A percentile compares a stretch with the other conserved stretches of the same genome.
Conservation (phyloP, 1,284 basidiomycete genomes). For the Serendipita sp. region DNA sequence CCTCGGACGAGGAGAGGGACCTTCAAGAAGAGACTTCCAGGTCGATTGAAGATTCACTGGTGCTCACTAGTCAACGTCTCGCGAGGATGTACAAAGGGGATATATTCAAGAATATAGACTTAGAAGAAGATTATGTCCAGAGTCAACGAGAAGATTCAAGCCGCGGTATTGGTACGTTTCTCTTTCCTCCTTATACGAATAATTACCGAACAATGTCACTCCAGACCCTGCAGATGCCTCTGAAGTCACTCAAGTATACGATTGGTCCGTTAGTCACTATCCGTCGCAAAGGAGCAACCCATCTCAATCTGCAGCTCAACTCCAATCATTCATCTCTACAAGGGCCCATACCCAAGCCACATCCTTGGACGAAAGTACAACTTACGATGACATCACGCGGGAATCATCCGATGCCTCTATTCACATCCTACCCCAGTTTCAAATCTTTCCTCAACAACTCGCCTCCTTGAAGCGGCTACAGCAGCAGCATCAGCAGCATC, state of each 20-base stretch:
- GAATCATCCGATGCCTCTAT: background rate
- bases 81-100: background rate
- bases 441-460: background rate
- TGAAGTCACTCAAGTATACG: background rate
- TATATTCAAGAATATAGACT: background rate
- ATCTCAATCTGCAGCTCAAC: background rate
- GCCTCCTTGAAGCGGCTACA: background rate
- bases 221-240: too few relatives aligned
- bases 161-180: background rate
- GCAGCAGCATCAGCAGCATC: background rate
- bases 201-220: too few relatives aligned
- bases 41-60: background rate
- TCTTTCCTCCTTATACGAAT: background rate
- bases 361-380: too few relatives aligned
- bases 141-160: background rate
- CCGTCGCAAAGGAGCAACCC: background rate
- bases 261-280: background rate
- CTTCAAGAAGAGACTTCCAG: background rate
- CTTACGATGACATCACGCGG: background rate
- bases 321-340: background rate
- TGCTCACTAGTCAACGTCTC: background rate
- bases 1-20: background rate
- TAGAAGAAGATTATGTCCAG: background rate
- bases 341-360: too few relatives aligned
- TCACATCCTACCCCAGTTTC: background rate